Percentiles rank a stretch among this genome's conserved stretches.
Conservation (phyloP, 1,284 basidiomycete genomes). For the Tilletia horrida region DNA sequence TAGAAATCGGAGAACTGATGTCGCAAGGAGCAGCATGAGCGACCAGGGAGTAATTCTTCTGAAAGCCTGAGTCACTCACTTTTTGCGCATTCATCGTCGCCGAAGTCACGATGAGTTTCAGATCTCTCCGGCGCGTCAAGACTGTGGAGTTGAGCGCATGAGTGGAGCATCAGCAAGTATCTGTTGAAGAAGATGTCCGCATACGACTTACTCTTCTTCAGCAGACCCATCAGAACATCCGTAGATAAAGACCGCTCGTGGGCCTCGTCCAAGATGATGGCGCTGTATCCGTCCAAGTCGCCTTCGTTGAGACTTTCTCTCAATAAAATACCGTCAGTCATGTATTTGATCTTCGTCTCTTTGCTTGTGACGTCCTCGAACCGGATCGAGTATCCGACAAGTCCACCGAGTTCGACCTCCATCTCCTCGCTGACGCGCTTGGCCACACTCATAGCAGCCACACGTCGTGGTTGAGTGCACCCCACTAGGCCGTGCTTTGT, state of each 20-base stretch:
- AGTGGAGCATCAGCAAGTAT: neutral
- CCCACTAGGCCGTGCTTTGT: conserved; percentile 81
- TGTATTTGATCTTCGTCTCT: conserved; percentile 86
- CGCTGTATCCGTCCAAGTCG: conserved; percentile 88
- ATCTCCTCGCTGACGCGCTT: conserved; percentile 96
- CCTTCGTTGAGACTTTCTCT: conserved; percentile 93
- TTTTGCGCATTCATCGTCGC: conserved; percentile 99
- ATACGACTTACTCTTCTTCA: conserved; percentile 73
- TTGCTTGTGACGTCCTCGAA: conserved; percentile 93
- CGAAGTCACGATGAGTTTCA: conserved; percentile 95
- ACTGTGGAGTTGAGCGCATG: conserved; percentile 61
- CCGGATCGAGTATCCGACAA: conserved; percentile 93
- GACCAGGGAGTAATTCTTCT: neutral
- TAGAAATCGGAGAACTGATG: conserved; percentile 81
- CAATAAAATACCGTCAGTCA: conserved; percentile 96
- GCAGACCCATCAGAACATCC: conserved; percentile 91
- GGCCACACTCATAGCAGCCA: conserved; percentile 97
- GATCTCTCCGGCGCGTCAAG: conserved; percentile 79
- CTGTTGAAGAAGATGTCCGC: neutral
- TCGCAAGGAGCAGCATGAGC: neutral
- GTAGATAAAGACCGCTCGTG: conserved; percentile 94
- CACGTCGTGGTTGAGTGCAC: conserved; percentile 93
- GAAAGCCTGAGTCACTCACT: conserved; percentile 57
- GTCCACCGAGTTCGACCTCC: conserved; percentile 72
- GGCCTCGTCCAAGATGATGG: conserved; percentile 94